Evolutionary conservation across 768 basidiomycete species (phyloP).

Genomic region (Boletellus ananiceps): DNA sequence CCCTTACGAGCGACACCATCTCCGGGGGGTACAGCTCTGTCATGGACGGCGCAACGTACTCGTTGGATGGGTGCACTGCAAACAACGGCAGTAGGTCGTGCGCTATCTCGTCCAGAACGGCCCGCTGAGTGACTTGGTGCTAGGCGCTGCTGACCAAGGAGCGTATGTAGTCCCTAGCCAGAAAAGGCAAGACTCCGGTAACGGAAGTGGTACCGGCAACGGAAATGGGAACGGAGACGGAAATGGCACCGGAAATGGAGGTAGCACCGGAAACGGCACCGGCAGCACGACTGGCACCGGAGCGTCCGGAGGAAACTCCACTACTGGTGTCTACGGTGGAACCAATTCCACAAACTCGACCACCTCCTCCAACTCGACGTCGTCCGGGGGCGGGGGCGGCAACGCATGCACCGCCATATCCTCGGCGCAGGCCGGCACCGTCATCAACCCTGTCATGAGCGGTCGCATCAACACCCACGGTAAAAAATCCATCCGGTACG

Average conservation of each 20-base stretch:
- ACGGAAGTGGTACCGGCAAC: no score
- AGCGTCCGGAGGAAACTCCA: conserved; percentile 2
- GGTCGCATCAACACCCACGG: conserved; percentile 51
- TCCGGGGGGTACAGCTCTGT: conserved; percentile 33
- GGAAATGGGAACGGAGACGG: no score
- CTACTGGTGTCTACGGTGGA: conserved; percentile 4
- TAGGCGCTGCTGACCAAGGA: conserved; percentile 16
- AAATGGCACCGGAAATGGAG: background rate
- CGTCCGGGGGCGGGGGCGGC: conserved; percentile 6
- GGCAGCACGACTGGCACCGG: background rate
- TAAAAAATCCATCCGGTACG: conserved; percentile 47
- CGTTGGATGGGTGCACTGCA: conserved; percentile 35
- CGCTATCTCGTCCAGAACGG: no score
- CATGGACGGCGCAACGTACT: conserved; percentile 36
- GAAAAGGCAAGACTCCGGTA: conserved; percentile 25
- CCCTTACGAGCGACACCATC: conserved; percentile 50
- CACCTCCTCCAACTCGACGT: conserved; percentile 17
- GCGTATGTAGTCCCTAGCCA: conserved; percentile 20
- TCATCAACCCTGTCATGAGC: conserved; percentile 51
- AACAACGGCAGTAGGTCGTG: background rate
- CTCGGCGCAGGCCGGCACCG: conserved; percentile 28
- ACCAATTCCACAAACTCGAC: conserved; percentile 25
- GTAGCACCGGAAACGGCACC: background rate
- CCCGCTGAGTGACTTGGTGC: background rate
- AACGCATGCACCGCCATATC: conserved; percentile 43